A percentile compares a stretch with the other conserved stretches of the same genome.
phyloP scores from a whole-genome alignment of 176 grass and related monocot species.

The Oryza glaberrima region DNA sequence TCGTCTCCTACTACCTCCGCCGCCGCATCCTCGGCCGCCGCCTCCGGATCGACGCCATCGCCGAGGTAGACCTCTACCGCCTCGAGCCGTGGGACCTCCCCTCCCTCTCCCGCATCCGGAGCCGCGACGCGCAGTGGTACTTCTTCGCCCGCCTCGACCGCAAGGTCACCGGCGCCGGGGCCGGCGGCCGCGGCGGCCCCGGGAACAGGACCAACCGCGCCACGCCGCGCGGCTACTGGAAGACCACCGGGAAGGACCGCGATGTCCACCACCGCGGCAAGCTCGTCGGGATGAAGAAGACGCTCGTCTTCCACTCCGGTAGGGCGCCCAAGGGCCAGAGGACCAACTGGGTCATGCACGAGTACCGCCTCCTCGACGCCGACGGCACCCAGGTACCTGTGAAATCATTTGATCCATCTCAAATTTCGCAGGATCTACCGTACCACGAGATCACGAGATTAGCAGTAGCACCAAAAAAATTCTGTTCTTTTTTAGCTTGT shows the following conservation, averaged over 20 bases:
- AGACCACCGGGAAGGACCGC: constrained; percentile 97
- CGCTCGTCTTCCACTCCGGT: constrained; percentile 88
- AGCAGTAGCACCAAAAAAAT: too few relatives aligned
- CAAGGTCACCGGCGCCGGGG: constrained; percentile 64
- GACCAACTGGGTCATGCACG: constrained; percentile 98
- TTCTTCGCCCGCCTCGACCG: constrained; percentile 90
- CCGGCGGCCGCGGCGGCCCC: constrained; percentile 36
- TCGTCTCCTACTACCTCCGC: constrained; percentile 93
- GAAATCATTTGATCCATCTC: too few relatives aligned
- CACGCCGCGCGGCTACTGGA: constrained; percentile 84
- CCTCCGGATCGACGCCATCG: constrained; percentile 82
- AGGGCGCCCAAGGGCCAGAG: constrained; percentile 79
- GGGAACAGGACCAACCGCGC: constrained; percentile 85
- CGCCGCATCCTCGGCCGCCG: constrained; percentile 57
- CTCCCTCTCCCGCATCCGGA: constrained; percentile 70
- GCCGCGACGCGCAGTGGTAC: constrained; percentile 97
- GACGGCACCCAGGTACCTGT: constrained; percentile 43
- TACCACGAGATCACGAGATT: too few relatives aligned
- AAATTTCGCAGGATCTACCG: too few relatives aligned
- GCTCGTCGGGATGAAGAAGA: constrained; percentile 91
- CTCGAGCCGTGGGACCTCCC: constrained; percentile 94
- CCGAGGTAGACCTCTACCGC: constrained; percentile 92
- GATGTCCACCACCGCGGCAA: constrained; percentile 60
- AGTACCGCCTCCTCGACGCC: constrained; percentile 69
- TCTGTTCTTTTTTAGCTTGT: neutral